These are phyloP conservation scores for Phlyctochytrium bullatum DNA, from an alignment of 192 early-diverging fungal species.

Conservation along the genomic window DNA sequence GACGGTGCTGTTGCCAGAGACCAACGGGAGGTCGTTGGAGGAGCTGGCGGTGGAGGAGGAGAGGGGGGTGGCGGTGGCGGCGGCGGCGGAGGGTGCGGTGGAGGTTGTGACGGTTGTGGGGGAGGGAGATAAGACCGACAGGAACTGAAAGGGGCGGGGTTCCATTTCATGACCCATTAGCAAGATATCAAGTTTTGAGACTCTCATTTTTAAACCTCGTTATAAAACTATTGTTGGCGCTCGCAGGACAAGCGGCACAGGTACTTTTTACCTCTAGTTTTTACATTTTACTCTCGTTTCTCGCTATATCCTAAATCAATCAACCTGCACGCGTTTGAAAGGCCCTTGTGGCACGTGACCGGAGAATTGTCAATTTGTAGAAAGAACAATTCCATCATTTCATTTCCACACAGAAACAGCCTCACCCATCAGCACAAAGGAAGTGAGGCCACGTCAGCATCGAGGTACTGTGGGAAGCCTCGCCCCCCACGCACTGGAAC, in stretches of 20 bases:
- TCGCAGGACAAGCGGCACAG: not conserved
- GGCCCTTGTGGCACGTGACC: too few species aligned
- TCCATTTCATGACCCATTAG: not conserved
- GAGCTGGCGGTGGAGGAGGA: not conserved
- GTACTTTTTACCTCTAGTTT: not conserved
- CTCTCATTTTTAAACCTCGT: not conserved
- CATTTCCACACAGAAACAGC: too few species aligned
- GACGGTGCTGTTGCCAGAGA: conserved; percentile 46
- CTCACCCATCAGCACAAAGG: too few species aligned
- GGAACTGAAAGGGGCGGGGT: not conserved
- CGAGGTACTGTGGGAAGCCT: too few species aligned
- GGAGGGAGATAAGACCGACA: not conserved
- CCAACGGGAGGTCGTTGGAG: not conserved
- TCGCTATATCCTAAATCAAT: not conserved
- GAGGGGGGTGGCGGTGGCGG: not conserved
- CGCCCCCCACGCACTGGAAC: too few species aligned
- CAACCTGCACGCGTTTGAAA: too few species aligned
- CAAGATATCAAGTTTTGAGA: not conserved
- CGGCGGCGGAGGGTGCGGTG: not conserved
- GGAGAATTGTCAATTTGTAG: too few species aligned
- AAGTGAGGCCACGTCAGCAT: too few species aligned
- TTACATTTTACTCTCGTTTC: not conserved
- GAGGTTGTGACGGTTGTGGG: not conserved
- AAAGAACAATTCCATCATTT: too few species aligned
- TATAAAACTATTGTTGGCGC: not conserved